These are phyloP conservation scores for Penicillium rolfsii DNA, from an alignment of 2,329 filamentous ascomycete genomes.

Conservation along the genomic window DNA sequence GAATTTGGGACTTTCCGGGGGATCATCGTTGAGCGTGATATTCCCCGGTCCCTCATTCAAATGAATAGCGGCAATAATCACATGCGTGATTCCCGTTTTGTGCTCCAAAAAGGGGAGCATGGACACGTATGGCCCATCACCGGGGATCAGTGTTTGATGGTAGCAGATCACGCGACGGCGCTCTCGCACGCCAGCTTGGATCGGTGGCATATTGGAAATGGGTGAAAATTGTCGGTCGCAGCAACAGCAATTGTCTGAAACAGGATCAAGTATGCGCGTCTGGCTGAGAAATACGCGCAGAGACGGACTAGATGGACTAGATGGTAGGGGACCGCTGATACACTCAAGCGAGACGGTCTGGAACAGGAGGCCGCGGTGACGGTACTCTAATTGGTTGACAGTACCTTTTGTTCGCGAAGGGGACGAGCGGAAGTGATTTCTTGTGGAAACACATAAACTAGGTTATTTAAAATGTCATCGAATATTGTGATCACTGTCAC, in stretches of 20 bases:
- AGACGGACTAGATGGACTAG: not conserved
- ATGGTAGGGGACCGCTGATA: not conserved
- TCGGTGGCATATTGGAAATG: conserved; percentile 42
- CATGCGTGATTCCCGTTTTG: conserved; percentile 70
- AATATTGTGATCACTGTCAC: not conserved
- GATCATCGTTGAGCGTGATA: conserved; percentile 79
- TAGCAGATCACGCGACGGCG: conserved; percentile 54
- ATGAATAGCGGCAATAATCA: conserved; percentile 86
- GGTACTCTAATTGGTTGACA: not conserved
- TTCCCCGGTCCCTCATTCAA: conserved; percentile 69
- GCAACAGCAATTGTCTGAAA: not conserved
- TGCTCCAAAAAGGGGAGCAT: conserved; percentile 64
- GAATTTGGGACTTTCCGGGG: conserved; percentile 68
- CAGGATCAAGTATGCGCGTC: not conserved
- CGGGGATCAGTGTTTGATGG: conserved; percentile 66
- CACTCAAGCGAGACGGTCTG: not conserved
- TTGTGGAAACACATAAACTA: not conserved
- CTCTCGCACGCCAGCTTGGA: conserved; percentile 32
- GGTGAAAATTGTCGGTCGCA: not conserved
- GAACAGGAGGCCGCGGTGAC: not conserved
- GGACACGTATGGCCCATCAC: conserved; percentile 59
- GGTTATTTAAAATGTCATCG: not conserved
- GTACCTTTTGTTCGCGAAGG: not conserved
- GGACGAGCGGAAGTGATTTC: too few species aligned
- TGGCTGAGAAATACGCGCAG: not conserved